A percentile compares a stretch with the other conserved stretches of the same genome.
These are phyloP conservation scores for Albifimbria verrucaria DNA, from an alignment of 2,329 filamentous ascomycete species.

Conservation along the genomic window DNA sequence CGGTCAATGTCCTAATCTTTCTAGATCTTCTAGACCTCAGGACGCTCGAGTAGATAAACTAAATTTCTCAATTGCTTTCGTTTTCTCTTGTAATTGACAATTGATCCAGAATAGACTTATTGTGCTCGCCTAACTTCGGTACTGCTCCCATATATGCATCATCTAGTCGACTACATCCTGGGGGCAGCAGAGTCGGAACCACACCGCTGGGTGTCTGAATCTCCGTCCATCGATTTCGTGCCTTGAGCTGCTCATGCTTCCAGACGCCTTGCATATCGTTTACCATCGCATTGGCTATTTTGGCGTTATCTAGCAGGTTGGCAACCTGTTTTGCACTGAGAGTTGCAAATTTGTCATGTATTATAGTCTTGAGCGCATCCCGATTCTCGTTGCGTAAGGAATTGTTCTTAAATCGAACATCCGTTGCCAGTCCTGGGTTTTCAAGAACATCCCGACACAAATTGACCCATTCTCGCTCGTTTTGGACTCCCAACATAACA, in stretches of 20 bases:
- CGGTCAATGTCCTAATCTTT: too few relatives aligned
- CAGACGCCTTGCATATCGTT: constrained; percentile 54
- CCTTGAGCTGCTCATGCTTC: constrained; percentile 49
- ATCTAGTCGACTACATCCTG: constrained; percentile 30
- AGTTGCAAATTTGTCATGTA: constrained; percentile 36
- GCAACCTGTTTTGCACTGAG: constrained; percentile 37
- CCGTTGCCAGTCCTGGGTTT: constrained; percentile 35
- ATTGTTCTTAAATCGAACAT: constrained; percentile 46
- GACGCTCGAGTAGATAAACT: too few relatives aligned
- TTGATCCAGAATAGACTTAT: constrained; percentile 19
- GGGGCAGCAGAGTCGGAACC: constrained; percentile 47
- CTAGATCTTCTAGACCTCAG: too few relatives aligned
- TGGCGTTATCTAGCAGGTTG: constrained; percentile 39
- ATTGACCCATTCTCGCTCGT: constrained; percentile 52
- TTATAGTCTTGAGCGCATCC: constrained; percentile 40
- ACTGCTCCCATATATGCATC: constrained; percentile 39
- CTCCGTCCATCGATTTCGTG: constrained; percentile 48
- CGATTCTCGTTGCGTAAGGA: constrained; percentile 43
- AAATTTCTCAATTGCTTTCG: not conserved
- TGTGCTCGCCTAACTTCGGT: constrained; percentile 48
- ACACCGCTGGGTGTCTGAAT: constrained; percentile 43
- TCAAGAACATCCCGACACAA: constrained; percentile 45
- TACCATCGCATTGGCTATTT: constrained; percentile 53
- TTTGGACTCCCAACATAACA: constrained; percentile 56
- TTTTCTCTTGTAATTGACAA: not conserved